Base-by-base conservation (phyloP, 768 basidiomycete species). In the Boletus fagicola region DNA sequence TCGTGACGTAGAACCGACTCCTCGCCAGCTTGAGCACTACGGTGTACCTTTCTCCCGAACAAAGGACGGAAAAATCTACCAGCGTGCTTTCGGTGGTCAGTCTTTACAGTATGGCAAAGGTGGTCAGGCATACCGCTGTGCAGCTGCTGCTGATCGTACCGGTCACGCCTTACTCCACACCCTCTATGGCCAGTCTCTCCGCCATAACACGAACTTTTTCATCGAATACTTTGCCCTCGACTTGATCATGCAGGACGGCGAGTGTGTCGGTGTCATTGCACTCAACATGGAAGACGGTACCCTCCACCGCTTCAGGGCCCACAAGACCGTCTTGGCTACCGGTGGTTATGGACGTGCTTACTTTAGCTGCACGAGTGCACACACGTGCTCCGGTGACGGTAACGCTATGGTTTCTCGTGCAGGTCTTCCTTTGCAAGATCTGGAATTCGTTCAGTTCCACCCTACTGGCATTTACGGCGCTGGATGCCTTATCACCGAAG, bases 371-470 rank as follows among this genome's bases (percentile, higher is more conserved):
- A 98, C 97, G 38, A 94, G 92, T 70, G 97, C 97, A 45, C 97
- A 99, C 74, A 99, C 97, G 18, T 99, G 97, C 77, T 91, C 96
- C 53, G 97, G 97, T 70, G 97, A 99, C 63, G 97, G 97, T 58
- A 98, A 98, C 68, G 97, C 92, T 33, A 99, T 99, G 97, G 94
- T 98, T 62, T 87, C 87, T 49, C 86, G 97, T 68, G 97, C 97
- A 28, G 97, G 97, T 33, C 80, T 99, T 52, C 97, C 97, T 53
- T 80, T 98, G 44, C 97, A 98, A 77, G 97, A 99, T 76, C 74
- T 90, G 59, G 97, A 99, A 75, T 99, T 99, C 72, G 95, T 98
- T n/a, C 97, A 99, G 73, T 99, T 99, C 92, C 97, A 98, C 74
- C 97, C 97, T 3, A 98, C 97, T 46, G 97, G 97, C 76, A 98